These are phyloP conservation scores for Fusarium pseudograminearum DNA, from an alignment of 2,329 filamentous ascomycete genomes.

Conservation along the genomic window DNA sequence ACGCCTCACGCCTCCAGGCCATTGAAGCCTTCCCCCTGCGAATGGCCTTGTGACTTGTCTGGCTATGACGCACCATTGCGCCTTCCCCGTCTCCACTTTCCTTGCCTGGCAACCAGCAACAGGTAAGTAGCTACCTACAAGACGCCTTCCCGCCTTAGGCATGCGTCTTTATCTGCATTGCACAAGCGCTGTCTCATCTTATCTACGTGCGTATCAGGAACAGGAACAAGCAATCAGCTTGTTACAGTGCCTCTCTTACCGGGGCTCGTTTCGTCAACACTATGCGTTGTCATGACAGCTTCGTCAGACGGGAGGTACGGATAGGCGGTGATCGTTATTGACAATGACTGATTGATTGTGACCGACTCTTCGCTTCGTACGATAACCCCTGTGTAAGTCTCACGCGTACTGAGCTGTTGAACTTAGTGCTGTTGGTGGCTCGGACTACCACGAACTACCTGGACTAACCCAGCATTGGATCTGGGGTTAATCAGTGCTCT, in stretches of 20 bases:
- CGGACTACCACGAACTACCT: neutral
- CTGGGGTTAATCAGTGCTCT: conserved; percentile 19
- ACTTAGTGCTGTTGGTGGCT: conserved; percentile 17
- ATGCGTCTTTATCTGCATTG: conserved; percentile 27
- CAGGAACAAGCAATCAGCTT: conserved; percentile 27
- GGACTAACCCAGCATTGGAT: neutral
- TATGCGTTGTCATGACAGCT: conserved; percentile 30
- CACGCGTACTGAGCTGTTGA: conserved; percentile 21
- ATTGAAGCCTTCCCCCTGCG: conserved; percentile 31
- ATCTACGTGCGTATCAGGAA: conserved; percentile 32
- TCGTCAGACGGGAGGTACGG: neutral
- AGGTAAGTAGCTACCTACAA: neutral
- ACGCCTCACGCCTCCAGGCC: conserved; percentile 29
- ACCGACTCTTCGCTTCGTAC: conserved; percentile 10
- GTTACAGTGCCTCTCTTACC: conserved; percentile 1
- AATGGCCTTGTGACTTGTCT: conserved; percentile 46
- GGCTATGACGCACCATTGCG: conserved; percentile 48
- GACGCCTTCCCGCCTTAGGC: conserved; percentile 48
- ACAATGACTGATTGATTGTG: conserved; percentile 4
- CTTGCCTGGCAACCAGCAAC: conserved; percentile 45
- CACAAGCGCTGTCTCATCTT: conserved; percentile 37
- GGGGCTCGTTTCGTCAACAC: conserved; percentile 9
- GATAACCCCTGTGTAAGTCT: conserved; percentile 19
- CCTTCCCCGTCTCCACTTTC: conserved; percentile 42
- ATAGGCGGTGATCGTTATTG: conserved; percentile 7